Evolutionary conservation across 441 rosid genomes (phyloP), one percentile per base, ranked within the genome.

Genomic region (Lepidium campestre): DNA sequence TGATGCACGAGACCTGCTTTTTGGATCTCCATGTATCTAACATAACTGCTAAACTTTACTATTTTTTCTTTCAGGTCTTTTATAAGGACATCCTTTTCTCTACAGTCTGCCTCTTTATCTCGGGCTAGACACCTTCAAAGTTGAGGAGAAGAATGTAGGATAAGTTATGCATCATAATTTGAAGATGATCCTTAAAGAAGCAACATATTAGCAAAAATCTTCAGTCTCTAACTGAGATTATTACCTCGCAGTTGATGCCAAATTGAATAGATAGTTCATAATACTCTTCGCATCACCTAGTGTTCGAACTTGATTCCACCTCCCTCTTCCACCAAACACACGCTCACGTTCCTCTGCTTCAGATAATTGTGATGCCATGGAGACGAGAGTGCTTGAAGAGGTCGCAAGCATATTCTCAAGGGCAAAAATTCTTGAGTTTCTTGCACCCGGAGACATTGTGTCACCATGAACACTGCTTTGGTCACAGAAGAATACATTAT

Each of bases 331-430:
- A 73, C 87, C 82, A 72, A 91, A 89, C 31, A 83, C 73, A 36
- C 95, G 86, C 73, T 86, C 98, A 15, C 94, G 83, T 71, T 94
- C 99, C 81, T 94, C 99, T 53, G 98, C 99, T 82, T 91, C 99
- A 25, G 99, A 94, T 58, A 94, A 73, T 6, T 94, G 99, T 17
- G 99, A 88, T 67, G 99, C 98, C 99, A 94, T 94, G 42, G 97
- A 82, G 60, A 94, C 98, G 57, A 94, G 49, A 36, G 97, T 80
- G 75, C 83, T 84, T 68, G 99, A 91, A 45, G 99, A 85, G 62
- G 96, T 77, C 18, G 89, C 81, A 61, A 91, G 98, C 99, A 94
- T 94, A 76, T 88, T 94, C 80, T 94, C 97, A 58, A 94, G 87
- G 14, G 98, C 97, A 82, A 83, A 91, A 65, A 88, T 86, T 67